Conservation (phyloP, 148 eudicot genomes). For the Agrostemma githago region DNA sequence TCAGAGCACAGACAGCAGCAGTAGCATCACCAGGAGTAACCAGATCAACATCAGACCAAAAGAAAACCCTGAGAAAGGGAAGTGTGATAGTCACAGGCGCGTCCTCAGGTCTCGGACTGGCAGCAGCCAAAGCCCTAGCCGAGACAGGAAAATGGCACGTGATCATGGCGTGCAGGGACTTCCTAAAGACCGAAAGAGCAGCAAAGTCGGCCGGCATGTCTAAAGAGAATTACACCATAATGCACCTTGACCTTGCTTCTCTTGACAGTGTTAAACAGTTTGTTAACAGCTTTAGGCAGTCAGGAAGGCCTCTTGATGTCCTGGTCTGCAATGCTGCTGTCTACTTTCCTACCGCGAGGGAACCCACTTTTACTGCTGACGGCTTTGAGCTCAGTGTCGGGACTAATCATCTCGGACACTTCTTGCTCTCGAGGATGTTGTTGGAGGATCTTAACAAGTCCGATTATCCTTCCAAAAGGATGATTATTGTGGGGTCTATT, state of each 20-base stretch:
- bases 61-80: conserved; percentile 81
- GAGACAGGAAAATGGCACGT: conserved; percentile 92
- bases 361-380: conserved; percentile 70
- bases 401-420: conserved; percentile 86
- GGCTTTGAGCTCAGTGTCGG: conserved; percentile 93
- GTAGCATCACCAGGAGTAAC: conserved; percentile 51
- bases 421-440: conserved; percentile 62
- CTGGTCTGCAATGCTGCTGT: conserved; percentile 70
- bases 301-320: conserved; percentile 36
- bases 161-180: conserved; percentile 87
- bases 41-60: conserved; percentile 37
- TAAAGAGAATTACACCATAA: conserved; percentile 66
- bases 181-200: conserved; percentile 81
- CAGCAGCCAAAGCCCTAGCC: conserved; percentile 81
- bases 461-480: conserved; percentile 63
- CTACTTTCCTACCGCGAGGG: conserved; percentile 69
- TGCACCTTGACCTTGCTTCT: conserved; percentile 90
- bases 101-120: conserved; percentile 86
- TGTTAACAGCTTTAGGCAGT: conserved; percentile 34
- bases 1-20: conserved; percentile 50
- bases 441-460: conserved; percentile 67
- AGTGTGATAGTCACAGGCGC: conserved; percentile 86
- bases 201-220: conserved; percentile 73
- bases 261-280: conserved; percentile 48
- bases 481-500: conserved; percentile 84